Percentiles rank a stretch among this genome's conserved stretches.
phyloP scores from a whole-genome alignment of 2,329 filamentous ascomycete genomes.

The Aureobasidium sp. region DNA sequence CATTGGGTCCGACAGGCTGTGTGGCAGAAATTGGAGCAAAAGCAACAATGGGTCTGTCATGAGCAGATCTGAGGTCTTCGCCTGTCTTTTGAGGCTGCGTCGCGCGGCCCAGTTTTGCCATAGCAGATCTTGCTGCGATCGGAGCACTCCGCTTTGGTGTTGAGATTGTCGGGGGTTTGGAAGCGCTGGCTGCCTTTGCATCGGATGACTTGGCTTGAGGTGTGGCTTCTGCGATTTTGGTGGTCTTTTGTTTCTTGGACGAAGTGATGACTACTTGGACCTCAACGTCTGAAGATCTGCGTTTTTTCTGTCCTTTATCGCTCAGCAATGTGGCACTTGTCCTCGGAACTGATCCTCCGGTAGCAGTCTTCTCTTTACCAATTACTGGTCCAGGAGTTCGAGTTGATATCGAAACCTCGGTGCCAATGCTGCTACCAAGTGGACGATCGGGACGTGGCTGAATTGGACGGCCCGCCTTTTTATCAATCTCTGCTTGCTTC shows the following conservation, averaged over 20 bases:
- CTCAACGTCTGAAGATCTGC: background rate
- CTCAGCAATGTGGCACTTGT: background rate
- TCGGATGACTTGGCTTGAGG: background rate
- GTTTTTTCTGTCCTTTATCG: background rate
- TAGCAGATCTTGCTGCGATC: background rate
- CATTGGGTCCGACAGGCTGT: background rate
- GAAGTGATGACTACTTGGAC: slow-evolving; percentile 1
- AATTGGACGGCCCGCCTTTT: background rate
- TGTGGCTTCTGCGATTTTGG: background rate
- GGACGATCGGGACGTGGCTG: background rate
- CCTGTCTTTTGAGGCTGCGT: background rate
- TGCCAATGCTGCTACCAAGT: slow-evolving; percentile 11
- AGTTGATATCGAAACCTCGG: slow-evolving; percentile 2
- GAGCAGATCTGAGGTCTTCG: background rate
- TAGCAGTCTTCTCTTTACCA: background rate
- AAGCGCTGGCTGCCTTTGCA: background rate
- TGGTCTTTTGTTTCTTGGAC: slow-evolving; percentile 9
- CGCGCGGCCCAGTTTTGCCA: background rate
- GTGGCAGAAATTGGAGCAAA: background rate
- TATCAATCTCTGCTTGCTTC: background rate
- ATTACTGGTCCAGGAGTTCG: background rate
- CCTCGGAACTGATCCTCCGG: background rate
- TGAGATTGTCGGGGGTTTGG: background rate
- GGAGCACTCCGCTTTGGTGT: background rate
- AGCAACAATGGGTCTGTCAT: background rate